Conservation (phyloP, 192 early-diverging fungal species). For the Globomyces pollinis-pini region DNA sequence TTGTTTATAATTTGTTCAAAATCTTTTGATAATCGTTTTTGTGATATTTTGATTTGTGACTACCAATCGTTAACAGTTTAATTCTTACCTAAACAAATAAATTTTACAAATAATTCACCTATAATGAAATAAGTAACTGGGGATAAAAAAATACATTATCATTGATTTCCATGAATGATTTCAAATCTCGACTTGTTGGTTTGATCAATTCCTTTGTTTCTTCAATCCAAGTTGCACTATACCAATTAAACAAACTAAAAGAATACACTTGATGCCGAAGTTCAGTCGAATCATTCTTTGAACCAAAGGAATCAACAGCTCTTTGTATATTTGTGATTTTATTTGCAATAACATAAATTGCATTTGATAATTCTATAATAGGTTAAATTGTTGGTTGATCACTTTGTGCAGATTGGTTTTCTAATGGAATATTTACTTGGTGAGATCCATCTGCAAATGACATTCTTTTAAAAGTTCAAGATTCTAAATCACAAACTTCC, state of each 20-base stretch:
- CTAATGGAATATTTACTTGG: too few species aligned
- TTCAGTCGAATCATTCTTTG: conserved; percentile 66
- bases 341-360: conserved; percentile 79
- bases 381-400: too few species aligned
- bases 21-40: conserved; percentile 90
- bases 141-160: neutral
- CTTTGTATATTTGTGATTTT: conserved; percentile 78
- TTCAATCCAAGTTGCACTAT: conserved; percentile 46
- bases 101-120: neutral
- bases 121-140: neutral
- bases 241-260: conserved; percentile 24
- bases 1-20: conserved; percentile 86
- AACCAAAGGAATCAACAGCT: conserved; percentile 67
- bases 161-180: conserved; percentile 37
- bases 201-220: conserved; percentile 74
- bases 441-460: too few species aligned
- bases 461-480: too few species aligned
- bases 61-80: too few species aligned
- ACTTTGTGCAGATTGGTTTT: too few species aligned
- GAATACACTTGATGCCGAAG: conserved; percentile 67
- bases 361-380: conserved; percentile 36
- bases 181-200: conserved; percentile 68
- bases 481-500: too few species aligned
- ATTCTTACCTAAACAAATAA: neutral
- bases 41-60: conserved; percentile 68